Evolutionary conservation across 208 protist genomes (phyloP), one percentile per base, ranked within the genome.

Genomic region (Entamoeba dispar): DNA sequence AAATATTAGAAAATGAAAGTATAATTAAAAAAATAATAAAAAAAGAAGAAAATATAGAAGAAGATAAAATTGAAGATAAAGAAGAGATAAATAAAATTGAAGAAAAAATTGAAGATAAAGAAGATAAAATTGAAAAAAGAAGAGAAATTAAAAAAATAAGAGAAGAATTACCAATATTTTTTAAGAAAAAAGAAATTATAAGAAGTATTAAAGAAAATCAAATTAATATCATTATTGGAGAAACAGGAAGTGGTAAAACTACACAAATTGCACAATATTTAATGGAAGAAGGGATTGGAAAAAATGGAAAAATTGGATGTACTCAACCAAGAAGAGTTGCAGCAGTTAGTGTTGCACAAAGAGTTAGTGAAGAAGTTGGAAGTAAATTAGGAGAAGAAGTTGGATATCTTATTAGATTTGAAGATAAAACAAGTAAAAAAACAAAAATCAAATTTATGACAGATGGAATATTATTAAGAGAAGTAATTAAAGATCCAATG

Each of bases 401-500:
- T 38, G 98, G 98, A 50, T 99, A 99, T 95, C 96, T 96, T 47
- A 98, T 99, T 49, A 96, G 98, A 91, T 99, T 99, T 94, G 98
- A 99, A 93, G 98, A 99, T 95, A 97, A 95, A 69, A 98, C 97
- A 0, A 95, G 95, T 10, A 94, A 96, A 4, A 94, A 96, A 73
- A 99, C 98, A 0, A 94, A 95, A 38, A 12, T 99, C 22, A 96
- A 98, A 50, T 99, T 98, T 95, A 97, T 99, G 95, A 99, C 98
- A 7, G 98, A 99, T 96, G 98, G 98, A 92, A 99, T 99, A 96
- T 97, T 99, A 94, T 95, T 99, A 43, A 97, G 98, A 92, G 98
- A 99, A 94, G 97, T 98, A 92, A 95, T 98, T 3, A 96, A 93
- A 4, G 98, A 99, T 93, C 97, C 98, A 0, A 95, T 98, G 93